Conservation (phyloP, 768 basidiomycete species). For the Heimioporus sp. region DNA sequence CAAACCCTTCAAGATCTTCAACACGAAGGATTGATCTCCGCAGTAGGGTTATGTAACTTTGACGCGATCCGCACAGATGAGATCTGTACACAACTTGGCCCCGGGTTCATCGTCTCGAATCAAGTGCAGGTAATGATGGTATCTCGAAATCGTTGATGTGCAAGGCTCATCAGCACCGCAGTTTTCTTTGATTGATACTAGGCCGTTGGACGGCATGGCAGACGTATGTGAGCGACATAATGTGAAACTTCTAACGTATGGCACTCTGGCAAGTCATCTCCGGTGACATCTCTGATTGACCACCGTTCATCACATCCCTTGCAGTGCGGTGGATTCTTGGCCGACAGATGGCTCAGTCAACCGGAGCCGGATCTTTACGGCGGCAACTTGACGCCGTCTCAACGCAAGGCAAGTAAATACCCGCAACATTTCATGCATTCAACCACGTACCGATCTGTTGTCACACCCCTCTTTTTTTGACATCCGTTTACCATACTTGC, state of each 20-base stretch:
- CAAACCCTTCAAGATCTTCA: constrained; percentile 59
- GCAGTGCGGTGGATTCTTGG: constrained; percentile 82
- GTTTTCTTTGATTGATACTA: constrained; percentile 82
- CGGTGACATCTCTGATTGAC: neutral
- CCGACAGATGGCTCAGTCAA: constrained; percentile 69
- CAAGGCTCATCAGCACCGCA: constrained; percentile 28
- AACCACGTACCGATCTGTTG: too few relatives aligned
- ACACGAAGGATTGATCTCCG: constrained; percentile 54
- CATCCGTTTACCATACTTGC: too few relatives aligned
- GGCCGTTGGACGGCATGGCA: constrained; percentile 74
- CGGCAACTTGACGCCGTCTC: constrained; percentile 71
- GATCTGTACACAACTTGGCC: constrained; percentile 73
- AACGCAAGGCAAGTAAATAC: constrained; percentile 62
- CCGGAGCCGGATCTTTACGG: constrained; percentile 73
- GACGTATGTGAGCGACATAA: constrained; percentile 72
- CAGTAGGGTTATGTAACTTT: constrained; percentile 80
- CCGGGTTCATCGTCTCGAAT: constrained; percentile 73
- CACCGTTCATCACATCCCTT: constrained; percentile 4
- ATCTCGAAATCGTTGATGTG: neutral
- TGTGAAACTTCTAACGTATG: constrained; percentile 78
- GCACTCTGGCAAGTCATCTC: constrained; percentile 59
- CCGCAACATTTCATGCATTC: neutral
- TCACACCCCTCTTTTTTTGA: too few relatives aligned
- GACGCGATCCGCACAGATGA: constrained; percentile 74
- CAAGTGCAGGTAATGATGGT: constrained; percentile 66